Percentiles rank a stretch among this genome's conserved stretches.
These are phyloP conservation scores for Kandelia obovata DNA, from an alignment of 345 rosid species.

Conservation along the genomic window DNA sequence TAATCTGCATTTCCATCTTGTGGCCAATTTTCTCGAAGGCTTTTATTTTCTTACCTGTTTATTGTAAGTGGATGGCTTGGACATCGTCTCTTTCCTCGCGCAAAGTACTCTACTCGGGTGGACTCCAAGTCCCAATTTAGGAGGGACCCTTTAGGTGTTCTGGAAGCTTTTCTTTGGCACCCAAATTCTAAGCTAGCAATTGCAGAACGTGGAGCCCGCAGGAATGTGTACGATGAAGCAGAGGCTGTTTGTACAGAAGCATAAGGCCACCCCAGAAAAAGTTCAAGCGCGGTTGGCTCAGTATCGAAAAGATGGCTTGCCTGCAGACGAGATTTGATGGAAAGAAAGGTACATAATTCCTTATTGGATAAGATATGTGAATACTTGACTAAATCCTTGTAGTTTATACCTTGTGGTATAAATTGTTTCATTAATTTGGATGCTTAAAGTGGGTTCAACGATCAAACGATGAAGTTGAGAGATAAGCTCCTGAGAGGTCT, in stretches of 20 bases:
- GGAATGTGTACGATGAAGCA: constrained; percentile 90
- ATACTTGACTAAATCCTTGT: too few relatives aligned
- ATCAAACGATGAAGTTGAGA: too few relatives aligned
- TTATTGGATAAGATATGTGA: too few relatives aligned
- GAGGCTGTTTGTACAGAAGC: constrained; percentile 78
- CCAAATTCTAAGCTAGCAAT: constrained; percentile 79
- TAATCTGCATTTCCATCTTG: constrained; percentile 1
- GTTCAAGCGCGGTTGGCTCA: constrained; percentile 9
- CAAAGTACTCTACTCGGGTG: constrained; percentile 90
- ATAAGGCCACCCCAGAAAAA: constrained; percentile 90
- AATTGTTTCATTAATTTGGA: too few relatives aligned
- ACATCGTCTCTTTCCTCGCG: constrained; percentile 77
- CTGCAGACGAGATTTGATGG: constrained; percentile 70
- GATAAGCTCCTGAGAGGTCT: too few relatives aligned
- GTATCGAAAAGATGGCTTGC: constrained; percentile 49
- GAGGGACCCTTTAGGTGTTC: constrained; percentile 86
- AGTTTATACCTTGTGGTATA: too few relatives aligned
- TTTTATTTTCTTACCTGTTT: constrained; percentile 12
- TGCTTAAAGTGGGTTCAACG: too few relatives aligned
- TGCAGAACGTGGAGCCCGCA: constrained; percentile 94
- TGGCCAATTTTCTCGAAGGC: neutral
- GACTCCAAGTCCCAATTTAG: constrained; percentile 96
- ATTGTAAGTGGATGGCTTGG: constrained; percentile 73
- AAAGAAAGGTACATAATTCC: constrained; percentile 54
- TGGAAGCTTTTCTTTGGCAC: constrained; percentile 91